Base-by-base conservation (phyloP, 2,329 filamentous ascomycete species). In the Blumeria hordei region DNA sequence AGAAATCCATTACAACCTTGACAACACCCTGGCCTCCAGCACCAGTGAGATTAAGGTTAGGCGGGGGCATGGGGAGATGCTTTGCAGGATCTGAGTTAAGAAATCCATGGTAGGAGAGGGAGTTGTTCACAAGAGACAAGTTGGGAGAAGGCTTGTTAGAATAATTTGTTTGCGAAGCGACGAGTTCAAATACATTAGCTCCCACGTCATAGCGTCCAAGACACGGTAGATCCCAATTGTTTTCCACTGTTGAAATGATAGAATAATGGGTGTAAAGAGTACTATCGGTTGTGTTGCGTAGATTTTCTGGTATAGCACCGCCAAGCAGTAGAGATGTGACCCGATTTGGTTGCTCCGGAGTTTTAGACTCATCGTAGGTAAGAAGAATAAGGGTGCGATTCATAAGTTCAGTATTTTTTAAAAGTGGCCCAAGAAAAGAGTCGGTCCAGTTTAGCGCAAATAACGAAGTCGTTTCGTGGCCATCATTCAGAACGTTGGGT, bases 401-500 rank as follows among this genome's bases (percentile, higher is more conserved):
- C 69, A 72, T 73, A 65, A 78, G 76, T 45, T 71, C 67, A 12
- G 66, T 64, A 60, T 76, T 69, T 21, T 66, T 63, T 9, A 79
- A 66, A 8, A 80, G 69, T 3, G 75, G 75, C 56, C 71, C 68
- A 32, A 79, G 66, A 63, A 78, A 77, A 54, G 66, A 65, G 50
- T 69, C 68, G 18, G 70, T 69, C 75, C 75, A 79, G 3, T 67
- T 64, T 1, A 73, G 71, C 2, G 74, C 72, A 50, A 68, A 69
- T n/a, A 69, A 70, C 9, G 78, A 69, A 3, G 69, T 70, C 2
- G 72, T 72, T 60, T 79, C 68, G 60, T 85, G 81, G 12, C 79
- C 82, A 61, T 83, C 78, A 58, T 77, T 75, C 50, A 77, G 72
- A 76, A 80, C 78, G 64, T 81, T 74, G 0, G 77, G 78, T 0